Evolutionary conservation across 192 early-diverging fungal species (phyloP), one percentile per base, ranked within the genome.

Genomic region (Jimgerdemannia lactiflua): DNA sequence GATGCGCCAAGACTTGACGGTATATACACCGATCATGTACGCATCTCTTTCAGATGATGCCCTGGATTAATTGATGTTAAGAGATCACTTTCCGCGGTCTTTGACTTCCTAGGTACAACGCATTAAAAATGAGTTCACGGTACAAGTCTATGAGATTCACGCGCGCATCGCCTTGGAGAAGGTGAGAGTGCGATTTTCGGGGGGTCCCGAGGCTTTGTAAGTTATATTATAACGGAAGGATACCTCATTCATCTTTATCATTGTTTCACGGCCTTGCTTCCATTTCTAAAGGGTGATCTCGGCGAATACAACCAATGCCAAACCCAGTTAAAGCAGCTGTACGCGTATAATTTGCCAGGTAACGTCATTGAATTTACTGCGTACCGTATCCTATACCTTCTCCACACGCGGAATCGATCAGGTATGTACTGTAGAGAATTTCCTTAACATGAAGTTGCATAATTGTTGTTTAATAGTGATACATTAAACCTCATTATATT

Each of bases 271-370:
- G 14, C 49, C 14, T 59, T 59, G 49, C 49, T 2, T 59, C 14
- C 8, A 59, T 59, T 18, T 14, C 43, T 70, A 3, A 77, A 94
- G 90, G 87, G 93, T 65, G 98, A 99, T 77, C 85, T 99, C 39
- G 97, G 97, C 77, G 98, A 99, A 86, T 99, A 92, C 84, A 99
- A 99, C 75, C 97, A 98, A 77, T 98, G 97, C 79, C 95, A 97
- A 81, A 95, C 94, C 4, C 96, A 98, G 80, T 83, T 99, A 54
- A 95, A 94, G 78, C 89, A 94, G 63, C 84, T 99, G 39, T 98
- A 98, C 79, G 78, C 85, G 65, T 80, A 89, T 67, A 87, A 90
- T 42, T 79, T 95, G 29, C 78, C 85, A 29, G 97, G 96, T 59
- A 84, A 91, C 72, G 86, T 88, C 7, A 92, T 93, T 84, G 98